Evolutionary conservation across 306 rosid species (phyloP).

Genomic region (Alnus glutinosa): DNA sequence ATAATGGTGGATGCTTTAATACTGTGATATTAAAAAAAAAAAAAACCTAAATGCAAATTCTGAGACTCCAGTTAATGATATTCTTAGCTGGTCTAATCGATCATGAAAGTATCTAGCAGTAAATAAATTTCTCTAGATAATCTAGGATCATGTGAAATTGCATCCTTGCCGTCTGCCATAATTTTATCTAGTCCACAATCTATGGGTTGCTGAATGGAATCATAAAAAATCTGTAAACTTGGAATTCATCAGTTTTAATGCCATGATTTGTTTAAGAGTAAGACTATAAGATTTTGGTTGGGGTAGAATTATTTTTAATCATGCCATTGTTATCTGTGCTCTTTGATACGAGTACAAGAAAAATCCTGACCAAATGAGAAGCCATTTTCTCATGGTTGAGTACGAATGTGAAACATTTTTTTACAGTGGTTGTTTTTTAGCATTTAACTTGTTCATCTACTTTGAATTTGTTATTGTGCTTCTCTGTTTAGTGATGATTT

Average conservation of each 20-base stretch:
- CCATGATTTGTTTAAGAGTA: neutral
- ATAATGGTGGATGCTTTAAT: neutral
- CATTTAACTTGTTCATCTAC: too few species aligned
- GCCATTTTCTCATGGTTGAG: neutral
- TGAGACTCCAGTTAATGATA: neutral
- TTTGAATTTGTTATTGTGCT: too few species aligned
- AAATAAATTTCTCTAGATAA: neutral
- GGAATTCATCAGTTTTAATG: neutral
- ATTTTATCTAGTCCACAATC: neutral
- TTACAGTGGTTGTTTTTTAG: too few species aligned
- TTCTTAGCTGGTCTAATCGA: neutral
- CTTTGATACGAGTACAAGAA: neutral
- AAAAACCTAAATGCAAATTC: neutral
- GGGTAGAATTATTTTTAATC: neutral
- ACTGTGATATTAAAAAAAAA: neutral
- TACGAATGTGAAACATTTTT: neutral
- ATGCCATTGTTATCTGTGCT: neutral
- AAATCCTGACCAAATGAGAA: constrained; percentile 6
- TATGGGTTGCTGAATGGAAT: neutral
- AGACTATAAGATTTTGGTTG: neutral
- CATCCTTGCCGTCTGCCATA: neutral
- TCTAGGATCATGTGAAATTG: neutral
- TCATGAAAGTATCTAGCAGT: neutral
- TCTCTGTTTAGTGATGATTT: too few species aligned
- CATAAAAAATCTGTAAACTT: neutral